Percentiles rank a stretch among this genome's conserved stretches.
phyloP scores from a whole-genome alignment of 768 basidiomycete species.

The Cubamyces lactineus region DNA sequence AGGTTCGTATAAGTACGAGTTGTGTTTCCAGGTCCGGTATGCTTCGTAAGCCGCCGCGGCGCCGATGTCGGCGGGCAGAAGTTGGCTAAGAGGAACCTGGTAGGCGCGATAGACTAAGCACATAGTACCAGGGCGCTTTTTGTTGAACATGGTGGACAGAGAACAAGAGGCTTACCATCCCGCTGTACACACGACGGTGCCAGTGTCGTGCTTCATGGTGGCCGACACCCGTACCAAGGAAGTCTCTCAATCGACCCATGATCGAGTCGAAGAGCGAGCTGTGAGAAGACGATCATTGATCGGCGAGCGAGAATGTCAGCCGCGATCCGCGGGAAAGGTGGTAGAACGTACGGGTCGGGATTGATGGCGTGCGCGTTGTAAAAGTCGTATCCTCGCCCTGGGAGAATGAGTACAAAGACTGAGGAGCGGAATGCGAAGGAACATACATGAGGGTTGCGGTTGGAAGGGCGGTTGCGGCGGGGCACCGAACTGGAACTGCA shows the following conservation, averaged over 20 bases:
- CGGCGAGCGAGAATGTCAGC: conserved; percentile 21
- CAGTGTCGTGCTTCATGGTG: conserved; percentile 63
- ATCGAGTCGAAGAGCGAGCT: conserved; percentile 43
- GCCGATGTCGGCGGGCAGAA: conserved; percentile 66
- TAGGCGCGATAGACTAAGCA: neutral
- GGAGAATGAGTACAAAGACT: neutral
- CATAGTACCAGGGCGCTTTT: neutral
- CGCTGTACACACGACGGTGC: conserved; percentile 70
- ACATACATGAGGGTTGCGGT: conserved; percentile 59
- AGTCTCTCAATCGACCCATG: conserved; percentile 35
- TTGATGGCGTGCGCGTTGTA: conserved; percentile 63
- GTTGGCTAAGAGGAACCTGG: conserved; percentile 53
- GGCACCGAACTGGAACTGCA: conserved; percentile 38
- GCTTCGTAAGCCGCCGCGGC: conserved; percentile 82
- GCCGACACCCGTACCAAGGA: conserved; percentile 48
- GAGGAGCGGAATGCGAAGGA: conserved; percentile 38
- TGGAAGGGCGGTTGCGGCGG: conserved; percentile 40
- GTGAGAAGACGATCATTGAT: neutral
- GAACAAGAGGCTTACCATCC: conserved; percentile 45
- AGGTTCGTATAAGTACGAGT: conserved; percentile 55
- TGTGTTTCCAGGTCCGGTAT: conserved; percentile 66
- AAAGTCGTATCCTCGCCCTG: conserved; percentile 67
- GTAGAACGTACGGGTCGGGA: conserved; percentile 55
- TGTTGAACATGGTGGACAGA: neutral
- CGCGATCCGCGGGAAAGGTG: neutral